Conservation (phyloP, 1,284 basidiomycete species). For the Takashimella tepidaria region DNA sequence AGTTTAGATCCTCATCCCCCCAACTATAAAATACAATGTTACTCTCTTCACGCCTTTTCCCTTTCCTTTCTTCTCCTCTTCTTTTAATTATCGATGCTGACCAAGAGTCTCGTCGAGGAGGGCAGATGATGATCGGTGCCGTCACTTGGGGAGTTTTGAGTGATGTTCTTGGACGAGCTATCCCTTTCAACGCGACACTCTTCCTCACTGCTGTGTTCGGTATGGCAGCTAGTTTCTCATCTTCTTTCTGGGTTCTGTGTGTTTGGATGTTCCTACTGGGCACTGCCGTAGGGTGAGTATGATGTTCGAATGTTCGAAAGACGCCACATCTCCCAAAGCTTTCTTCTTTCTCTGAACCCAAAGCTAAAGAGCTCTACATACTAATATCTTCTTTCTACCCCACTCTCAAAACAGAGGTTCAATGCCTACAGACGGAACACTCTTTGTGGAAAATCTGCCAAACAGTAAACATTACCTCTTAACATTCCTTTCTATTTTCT, state of each 20-base stretch:
- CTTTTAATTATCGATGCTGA: too few species aligned
- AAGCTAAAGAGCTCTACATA: too few species aligned
- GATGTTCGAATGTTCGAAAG: too few species aligned
- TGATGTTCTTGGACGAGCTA: slow-evolving; percentile 74
- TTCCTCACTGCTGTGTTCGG: slow-evolving; percentile 88
- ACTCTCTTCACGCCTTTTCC: not conserved
- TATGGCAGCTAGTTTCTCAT: slow-evolving; percentile 68
- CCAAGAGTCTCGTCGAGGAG: not conserved
- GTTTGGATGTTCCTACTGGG: slow-evolving; percentile 79
- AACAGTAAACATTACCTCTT: slow-evolving; percentile 85
- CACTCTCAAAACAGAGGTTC: slow-evolving; percentile 52
- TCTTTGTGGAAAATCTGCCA: slow-evolving; percentile 91
- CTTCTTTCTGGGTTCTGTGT: slow-evolving; percentile 69
- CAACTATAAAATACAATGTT: not conserved
- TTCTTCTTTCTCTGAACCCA: not conserved
- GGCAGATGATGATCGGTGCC: slow-evolving; percentile 94
- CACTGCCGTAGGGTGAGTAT: slow-evolving; percentile 64
- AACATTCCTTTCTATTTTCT: slow-evolving; percentile 92
- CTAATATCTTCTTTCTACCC: not conserved
- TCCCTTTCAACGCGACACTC: slow-evolving; percentile 88
- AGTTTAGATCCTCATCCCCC: too few species aligned
- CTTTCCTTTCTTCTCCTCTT: not conserved
- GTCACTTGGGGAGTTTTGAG: slow-evolving; percentile 87
- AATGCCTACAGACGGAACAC: slow-evolving; percentile 94
- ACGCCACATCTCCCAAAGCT: too few species aligned